Evolutionary conservation across 1,139 yeast genomes (phyloP), one percentile per base, ranked within the genome.

Genomic region (Taphrina communis): DNA sequence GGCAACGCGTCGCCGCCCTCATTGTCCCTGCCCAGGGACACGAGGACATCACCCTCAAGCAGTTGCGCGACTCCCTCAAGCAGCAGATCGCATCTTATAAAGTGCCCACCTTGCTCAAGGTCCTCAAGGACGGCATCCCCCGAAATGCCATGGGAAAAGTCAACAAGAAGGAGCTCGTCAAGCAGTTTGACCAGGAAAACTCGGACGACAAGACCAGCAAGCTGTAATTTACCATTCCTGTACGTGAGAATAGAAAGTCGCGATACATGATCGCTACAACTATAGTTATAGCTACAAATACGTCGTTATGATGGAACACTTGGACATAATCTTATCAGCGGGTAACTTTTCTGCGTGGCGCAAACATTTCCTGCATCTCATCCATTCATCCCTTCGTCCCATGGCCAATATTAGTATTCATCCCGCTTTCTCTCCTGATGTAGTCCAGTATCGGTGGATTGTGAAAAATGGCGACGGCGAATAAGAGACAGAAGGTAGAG

Each of bases 131-230:
- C 52, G 69, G 71, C 25, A 77, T 77, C 58, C 78, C 78, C 6
- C 72, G 78, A 41, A 77, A 77, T 69, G 79, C 77, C 68, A 77
- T 77, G 79, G 79, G 79, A 62, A 77, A 77, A 70, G 79, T 77
- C 14, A 76, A 77, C 72, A 77, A 77, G 72, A 77, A 77, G 72
- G 70, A 72, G 11, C 72, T 77, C 48, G 73, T 75, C 41, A 73
- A 73, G 66, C 63, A 72, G 11, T 73, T 74, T 44, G 56, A 68
- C 21, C 31, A 25, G 4, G 31, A 25, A 25, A 51, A 52, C 31
- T 25, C 53, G 17, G 53, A 44, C 42, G 65, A n/a, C 53, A 44
- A 42, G 42, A 12, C 25, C 38, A 58, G 52, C 42, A 58, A 58
- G 42, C 17, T 58, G 62, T 58, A 39, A 42, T 25, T 8, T 4